These are phyloP conservation scores for Melanomma pulvis-pyrius DNA, from an alignment of 495 filamentous ascomycete species.

Conservation along the genomic window DNA sequence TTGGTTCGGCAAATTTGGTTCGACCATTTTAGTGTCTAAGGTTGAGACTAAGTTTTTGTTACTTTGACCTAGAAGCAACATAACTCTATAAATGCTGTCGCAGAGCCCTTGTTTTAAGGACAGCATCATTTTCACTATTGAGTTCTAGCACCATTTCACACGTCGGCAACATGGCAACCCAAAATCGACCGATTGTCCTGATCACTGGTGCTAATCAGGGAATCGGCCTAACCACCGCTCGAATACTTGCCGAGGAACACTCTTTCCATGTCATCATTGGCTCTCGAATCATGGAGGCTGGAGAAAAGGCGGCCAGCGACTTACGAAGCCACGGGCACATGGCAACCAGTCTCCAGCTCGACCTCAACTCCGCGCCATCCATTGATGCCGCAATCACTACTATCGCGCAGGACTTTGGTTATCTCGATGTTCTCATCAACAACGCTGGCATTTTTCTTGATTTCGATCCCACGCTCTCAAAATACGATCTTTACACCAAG, in stretches of 20 bases:
- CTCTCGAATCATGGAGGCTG: conserved; percentile 1
- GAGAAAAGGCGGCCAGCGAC: conserved; percentile 1
- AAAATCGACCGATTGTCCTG: conserved; percentile 1
- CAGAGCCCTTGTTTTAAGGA: background rate
- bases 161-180: background rate
- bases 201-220: conserved; percentile 19
- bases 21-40: background rate
- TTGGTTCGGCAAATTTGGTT: background rate
- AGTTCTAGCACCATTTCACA: background rate
- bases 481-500: conserved; percentile 10
- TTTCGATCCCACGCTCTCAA: background rate
- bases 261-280: conserved; percentile 28
- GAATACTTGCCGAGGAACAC: conserved; percentile 5
- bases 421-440: conserved; percentile 25
- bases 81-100: background rate
- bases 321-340: background rate
- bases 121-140: background rate
- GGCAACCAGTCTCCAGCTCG: conserved; percentile 13
- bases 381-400: conserved; percentile 15
- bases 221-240: conserved; percentile 11
- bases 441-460: conserved; percentile 26
- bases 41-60: background rate
- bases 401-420: conserved; percentile 11
- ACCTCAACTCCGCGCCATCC: conserved; percentile 17
- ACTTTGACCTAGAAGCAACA: too few species aligned